Evolutionary conservation across 139 green algal genomes (phyloP).

Genomic region (Chlorella sp.): DNA sequence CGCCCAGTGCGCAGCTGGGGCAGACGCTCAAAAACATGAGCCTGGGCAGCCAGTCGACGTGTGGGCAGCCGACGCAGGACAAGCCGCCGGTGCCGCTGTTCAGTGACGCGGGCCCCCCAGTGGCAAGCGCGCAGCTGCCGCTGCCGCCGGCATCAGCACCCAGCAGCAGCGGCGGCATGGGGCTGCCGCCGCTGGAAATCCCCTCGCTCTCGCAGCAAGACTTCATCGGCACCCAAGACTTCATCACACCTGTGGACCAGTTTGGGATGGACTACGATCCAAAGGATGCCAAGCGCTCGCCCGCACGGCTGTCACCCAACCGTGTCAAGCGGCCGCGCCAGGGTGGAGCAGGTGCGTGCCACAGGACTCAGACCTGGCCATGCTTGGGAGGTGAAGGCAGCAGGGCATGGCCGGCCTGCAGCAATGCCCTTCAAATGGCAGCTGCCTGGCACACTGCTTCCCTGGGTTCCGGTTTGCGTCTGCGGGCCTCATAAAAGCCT

Average conservation of each 20-base stretch:
- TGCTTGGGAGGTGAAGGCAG: too few relatives aligned
- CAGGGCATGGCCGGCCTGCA: too few relatives aligned
- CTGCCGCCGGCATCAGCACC: background rate
- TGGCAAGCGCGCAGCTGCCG: background rate
- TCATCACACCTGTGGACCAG: conserved; percentile 65
- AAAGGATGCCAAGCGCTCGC: conserved; percentile 34
- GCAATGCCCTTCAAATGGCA: background rate
- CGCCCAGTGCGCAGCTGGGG: conserved; percentile 30
- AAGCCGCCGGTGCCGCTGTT: conserved; percentile 35
- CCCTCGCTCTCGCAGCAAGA: conserved; percentile 33
- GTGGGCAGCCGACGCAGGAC: background rate
- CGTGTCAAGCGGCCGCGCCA: conserved; percentile 55
- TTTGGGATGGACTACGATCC: conserved; percentile 32
- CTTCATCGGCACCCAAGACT: conserved; percentile 58
- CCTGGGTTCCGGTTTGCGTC: too few relatives aligned
- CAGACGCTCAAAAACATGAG: conserved; percentile 41
- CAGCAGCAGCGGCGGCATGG: background rate
- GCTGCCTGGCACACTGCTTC: background rate
- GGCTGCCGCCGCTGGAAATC: conserved; percentile 19
- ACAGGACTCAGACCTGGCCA: too few relatives aligned
- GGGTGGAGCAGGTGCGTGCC: background rate
- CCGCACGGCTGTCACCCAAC: conserved; percentile 50
- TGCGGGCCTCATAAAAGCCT: too few relatives aligned
- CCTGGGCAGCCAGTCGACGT: conserved; percentile 10
- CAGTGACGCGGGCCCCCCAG: background rate